A percentile compares a stretch with the other conserved stretches of the same genome.
These are phyloP conservation scores for Protomyces lactucae-debilis DNA, from an alignment of 1,139 yeast species.

Conservation along the genomic window DNA sequence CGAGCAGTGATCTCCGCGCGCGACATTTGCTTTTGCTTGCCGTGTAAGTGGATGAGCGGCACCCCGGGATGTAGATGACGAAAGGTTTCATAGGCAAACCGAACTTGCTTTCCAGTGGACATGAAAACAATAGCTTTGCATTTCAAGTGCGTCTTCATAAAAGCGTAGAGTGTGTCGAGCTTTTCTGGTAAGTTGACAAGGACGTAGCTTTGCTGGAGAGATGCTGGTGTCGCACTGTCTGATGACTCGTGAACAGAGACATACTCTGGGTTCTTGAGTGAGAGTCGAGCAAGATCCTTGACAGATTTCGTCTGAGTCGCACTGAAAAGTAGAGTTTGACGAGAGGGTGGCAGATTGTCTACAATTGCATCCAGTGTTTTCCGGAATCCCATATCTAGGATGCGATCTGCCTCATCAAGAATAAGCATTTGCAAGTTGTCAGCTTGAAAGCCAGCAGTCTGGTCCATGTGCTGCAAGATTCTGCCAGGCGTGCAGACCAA, in stretches of 20 bases:
- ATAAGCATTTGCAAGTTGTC: slow-evolving; percentile 76
- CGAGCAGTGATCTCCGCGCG: slow-evolving; percentile 83
- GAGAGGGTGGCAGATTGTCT: slow-evolving; percentile 66
- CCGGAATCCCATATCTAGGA: slow-evolving; percentile 94
- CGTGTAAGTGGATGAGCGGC: slow-evolving; percentile 83
- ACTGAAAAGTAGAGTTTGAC: slow-evolving; percentile 85
- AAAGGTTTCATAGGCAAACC: slow-evolving; percentile 85
- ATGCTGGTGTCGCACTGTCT: slow-evolving; percentile 66
- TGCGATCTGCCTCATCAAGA: slow-evolving; percentile 93
- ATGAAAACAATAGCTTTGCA: slow-evolving; percentile 80
- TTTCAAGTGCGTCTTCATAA: slow-evolving; percentile 81
- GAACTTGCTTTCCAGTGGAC: slow-evolving; percentile 92
- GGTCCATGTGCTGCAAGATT: slow-evolving; percentile 89
- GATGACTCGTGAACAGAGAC: slow-evolving; percentile 52
- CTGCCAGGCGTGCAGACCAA: slow-evolving; percentile 96
- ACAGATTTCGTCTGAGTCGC: slow-evolving; percentile 93
- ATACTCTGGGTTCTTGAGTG: slow-evolving; percentile 66
- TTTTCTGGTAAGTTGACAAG: slow-evolving; percentile 70
- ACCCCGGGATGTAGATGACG: slow-evolving; percentile 94
- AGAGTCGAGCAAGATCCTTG: slow-evolving; percentile 79
- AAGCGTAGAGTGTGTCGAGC: slow-evolving; percentile 80
- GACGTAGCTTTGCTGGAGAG: slow-evolving; percentile 77
- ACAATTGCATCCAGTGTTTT: slow-evolving; percentile 81
- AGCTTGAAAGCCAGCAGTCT: slow-evolving; percentile 78
- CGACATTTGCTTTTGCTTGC: slow-evolving; percentile 91